Evolutionary conservation across 139 green algal genomes (phyloP), one percentile per base, ranked within the genome.

Genomic region (Picochlorum sp.): DNA sequence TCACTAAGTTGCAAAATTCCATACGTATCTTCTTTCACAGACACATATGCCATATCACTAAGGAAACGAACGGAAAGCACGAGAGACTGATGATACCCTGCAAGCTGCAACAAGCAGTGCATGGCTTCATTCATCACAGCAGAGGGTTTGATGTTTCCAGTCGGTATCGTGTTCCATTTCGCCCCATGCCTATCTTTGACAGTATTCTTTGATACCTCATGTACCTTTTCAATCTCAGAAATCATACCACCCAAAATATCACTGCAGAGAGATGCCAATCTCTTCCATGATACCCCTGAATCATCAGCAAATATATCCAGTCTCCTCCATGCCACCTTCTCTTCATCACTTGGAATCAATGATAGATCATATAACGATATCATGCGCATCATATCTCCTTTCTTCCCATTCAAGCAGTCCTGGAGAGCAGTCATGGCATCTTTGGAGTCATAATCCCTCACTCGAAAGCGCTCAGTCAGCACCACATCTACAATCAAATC

Each of bases 301-400:
- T 83, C 77, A 57, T 83, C 77, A 11, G 66, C 57, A 62, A 79
- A 83, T 2, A 83, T 30, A 3, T 73, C 62, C n/a, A 20, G 49
- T 6, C 75, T 62, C 28, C 74, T 67, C 31, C 28, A 47, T 6
- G 45, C 55, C 3, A 20, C 55, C 1, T 55, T 66, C 7, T 54
- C 41, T 49, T 44, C 45, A 21, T 50, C 68, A 30, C 50, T 62
- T 47, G 76, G 57, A 24, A 74, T 38, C 57, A 74, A 63, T 31
- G 49, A 63, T 49, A 68, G 65, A 47, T 77, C 71, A 45, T 69
- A 50, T n/a, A 73, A 59, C 10, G 65, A 34, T 51, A 77, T 44
- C 3, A 41, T 60, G 44, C 47, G 49, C 63, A 77, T 73, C 6
- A 77, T 30, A 31, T 31, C 24, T 3, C 65, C 71, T 1, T 31